Evolutionary conservation across 129 eudicot species (phyloP).

Genomic region (Centaurea solstitialis): DNA sequence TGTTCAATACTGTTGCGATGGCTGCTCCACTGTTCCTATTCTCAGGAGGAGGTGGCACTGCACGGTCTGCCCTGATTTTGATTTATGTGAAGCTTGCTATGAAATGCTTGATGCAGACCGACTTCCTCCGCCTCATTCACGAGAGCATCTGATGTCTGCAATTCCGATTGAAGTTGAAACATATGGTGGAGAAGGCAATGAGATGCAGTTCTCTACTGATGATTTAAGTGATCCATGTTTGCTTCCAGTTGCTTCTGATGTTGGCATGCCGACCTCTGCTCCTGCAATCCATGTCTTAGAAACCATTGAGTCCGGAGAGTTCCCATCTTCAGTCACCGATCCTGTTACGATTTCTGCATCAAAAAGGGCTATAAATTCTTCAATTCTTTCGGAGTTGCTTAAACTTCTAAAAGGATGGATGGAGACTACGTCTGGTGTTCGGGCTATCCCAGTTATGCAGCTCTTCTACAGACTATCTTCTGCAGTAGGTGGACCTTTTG

Average conservation of each 20-base stretch:
- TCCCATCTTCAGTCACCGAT: slow-evolving; percentile 61
- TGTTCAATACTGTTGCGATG: slow-evolving; percentile 98
- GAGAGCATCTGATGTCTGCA: slow-evolving; percentile 98
- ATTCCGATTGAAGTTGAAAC: slow-evolving; percentile 94
- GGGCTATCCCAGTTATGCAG: slow-evolving; percentile 94
- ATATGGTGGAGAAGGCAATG: slow-evolving; percentile 77
- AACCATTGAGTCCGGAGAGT: slow-evolving; percentile 69
- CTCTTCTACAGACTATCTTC: slow-evolving; percentile 93
- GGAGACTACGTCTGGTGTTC: slow-evolving; percentile 81
- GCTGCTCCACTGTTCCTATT: slow-evolving; percentile 98
- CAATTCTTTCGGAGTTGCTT: slow-evolving; percentile 85
- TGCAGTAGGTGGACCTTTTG: slow-evolving; percentile 97
- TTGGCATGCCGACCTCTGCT: slow-evolving; percentile 55
- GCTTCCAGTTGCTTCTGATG: slow-evolving; percentile 63
- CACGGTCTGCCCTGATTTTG: slow-evolving; percentile 96
- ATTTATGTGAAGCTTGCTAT: slow-evolving; percentile 96
- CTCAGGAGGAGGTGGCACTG: slow-evolving; percentile 97
- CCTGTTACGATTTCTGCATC: slow-evolving; percentile 96
- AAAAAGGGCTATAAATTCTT: slow-evolving; percentile 91
- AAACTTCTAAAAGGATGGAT: slow-evolving; percentile 91
- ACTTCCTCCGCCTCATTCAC: slow-evolving; percentile 95
- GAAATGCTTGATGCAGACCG: slow-evolving; percentile 91
- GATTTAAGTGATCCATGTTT: slow-evolving; percentile 61
- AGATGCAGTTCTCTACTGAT: slow-evolving; percentile 75
- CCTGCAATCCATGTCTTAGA: slow-evolving; percentile 80